Conservation (phyloP, 2,329 filamentous ascomycete species). For the Dothiorella sarmentorum region DNA sequence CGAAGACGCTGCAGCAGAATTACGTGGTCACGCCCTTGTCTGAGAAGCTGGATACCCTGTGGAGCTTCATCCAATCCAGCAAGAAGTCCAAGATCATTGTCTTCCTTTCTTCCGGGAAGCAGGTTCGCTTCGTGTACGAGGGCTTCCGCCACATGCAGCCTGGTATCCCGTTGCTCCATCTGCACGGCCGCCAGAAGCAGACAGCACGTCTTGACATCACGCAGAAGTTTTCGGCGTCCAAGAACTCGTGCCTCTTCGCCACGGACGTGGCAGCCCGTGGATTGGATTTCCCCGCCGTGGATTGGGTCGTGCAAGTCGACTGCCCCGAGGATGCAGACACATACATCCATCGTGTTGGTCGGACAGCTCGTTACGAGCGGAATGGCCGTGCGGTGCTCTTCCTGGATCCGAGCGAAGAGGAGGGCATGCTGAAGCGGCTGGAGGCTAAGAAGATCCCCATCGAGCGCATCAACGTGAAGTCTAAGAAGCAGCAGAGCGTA, state of each 20-base stretch:
- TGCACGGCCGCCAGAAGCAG: slow-evolving; percentile 93
- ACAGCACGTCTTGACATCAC: slow-evolving; percentile 84
- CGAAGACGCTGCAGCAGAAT: slow-evolving; percentile 80
- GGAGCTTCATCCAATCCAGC: slow-evolving; percentile 86
- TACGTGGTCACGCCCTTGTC: slow-evolving; percentile 82
- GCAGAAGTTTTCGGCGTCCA: slow-evolving; percentile 72
- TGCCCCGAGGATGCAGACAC: slow-evolving; percentile 96
- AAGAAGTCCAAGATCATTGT: slow-evolving; percentile 93
- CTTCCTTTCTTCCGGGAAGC: slow-evolving; percentile 91
- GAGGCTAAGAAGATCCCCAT: slow-evolving; percentile 89
- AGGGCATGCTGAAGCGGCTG: slow-evolving; percentile 81
- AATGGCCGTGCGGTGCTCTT: slow-evolving; percentile 87
- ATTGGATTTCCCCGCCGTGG: slow-evolving; percentile 91
- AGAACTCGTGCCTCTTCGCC: slow-evolving; percentile 84
- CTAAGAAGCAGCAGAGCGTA: slow-evolving; percentile 86
- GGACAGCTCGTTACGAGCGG: slow-evolving; percentile 89
- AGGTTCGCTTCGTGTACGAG: slow-evolving; percentile 94
- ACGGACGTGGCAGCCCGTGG: slow-evolving; percentile 94
- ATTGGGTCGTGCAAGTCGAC: slow-evolving; percentile 99
- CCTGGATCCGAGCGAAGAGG: slow-evolving; percentile 86
- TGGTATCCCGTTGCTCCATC: slow-evolving; percentile 85
- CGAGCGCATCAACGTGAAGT: slow-evolving; percentile 77
- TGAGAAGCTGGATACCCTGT: slow-evolving; percentile 88
- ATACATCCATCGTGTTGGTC: slow-evolving; percentile 93
- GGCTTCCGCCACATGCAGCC: slow-evolving; percentile 89